Evolutionary conservation across 2,329 filamentous ascomycete species (phyloP).

Genomic region (Blastomyces gilchristii): DNA sequence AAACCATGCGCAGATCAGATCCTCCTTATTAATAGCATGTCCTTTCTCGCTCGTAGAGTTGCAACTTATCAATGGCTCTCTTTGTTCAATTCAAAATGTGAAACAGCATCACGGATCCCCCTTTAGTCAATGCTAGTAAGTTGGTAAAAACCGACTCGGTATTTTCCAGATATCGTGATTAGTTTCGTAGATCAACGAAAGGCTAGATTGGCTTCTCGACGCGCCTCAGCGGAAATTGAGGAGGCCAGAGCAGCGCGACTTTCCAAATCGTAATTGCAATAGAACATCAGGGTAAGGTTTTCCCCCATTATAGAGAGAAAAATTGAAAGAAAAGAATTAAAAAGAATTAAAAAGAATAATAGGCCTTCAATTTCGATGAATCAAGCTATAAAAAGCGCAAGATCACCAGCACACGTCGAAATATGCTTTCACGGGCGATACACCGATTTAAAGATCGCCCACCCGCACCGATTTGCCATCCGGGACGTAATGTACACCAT

Average conservation of each 20-base stretch:
- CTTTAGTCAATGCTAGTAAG: background rate
- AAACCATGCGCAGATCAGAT: background rate
- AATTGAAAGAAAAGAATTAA: too few species aligned
- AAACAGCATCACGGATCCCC: background rate
- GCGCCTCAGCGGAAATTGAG: background rate
- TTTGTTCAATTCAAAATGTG: background rate
- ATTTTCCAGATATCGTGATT: background rate
- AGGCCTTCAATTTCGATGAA: background rate
- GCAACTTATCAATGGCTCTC: background rate
- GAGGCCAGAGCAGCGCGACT: background rate
- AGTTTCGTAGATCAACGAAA: background rate
- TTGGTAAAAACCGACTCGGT: background rate
- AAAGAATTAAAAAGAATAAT: too few species aligned
- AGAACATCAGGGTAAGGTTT: background rate
- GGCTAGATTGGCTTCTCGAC: background rate
- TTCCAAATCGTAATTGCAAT: background rate
- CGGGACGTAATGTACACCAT: conserved; percentile 54
- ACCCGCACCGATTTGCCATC: conserved; percentile 39
- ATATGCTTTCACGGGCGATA: conserved; percentile 11
- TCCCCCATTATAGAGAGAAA: background rate
- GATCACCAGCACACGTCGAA: conserved; percentile 5
- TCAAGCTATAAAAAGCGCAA: conserved; percentile 5
- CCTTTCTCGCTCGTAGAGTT: too few species aligned
- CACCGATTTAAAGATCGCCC: conserved; percentile 13
- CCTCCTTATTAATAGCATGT: background rate